Conservation (phyloP, 1,139 yeast species). For the Kurtzmaniella quercitrusa region DNA sequence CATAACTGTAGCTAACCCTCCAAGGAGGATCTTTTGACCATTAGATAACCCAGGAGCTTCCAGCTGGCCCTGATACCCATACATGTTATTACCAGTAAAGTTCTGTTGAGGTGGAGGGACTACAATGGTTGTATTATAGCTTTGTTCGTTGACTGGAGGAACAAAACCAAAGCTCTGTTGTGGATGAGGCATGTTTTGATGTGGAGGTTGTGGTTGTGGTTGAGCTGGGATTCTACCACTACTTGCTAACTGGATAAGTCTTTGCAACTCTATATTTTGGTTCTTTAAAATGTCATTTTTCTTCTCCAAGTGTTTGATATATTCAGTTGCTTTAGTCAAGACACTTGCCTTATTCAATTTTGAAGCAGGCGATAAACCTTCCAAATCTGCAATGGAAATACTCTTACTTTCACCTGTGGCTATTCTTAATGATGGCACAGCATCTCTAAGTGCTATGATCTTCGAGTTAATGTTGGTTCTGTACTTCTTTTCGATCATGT, state of each 20-base stretch:
- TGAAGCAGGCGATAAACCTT: slow-evolving; percentile 83
- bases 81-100: slow-evolving; percentile 6
- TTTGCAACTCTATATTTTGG: slow-evolving; percentile 52
- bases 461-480: slow-evolving; percentile 74
- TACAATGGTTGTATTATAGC: slow-evolving; percentile 17
- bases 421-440: slow-evolving; percentile 63
- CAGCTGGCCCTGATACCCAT: slow-evolving; percentile 4
- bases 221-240: slow-evolving; percentile 9
- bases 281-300: slow-evolving; percentile 55
- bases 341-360: slow-evolving; percentile 88
- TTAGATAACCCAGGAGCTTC: slow-evolving; percentile 10
- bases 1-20: slow-evolving; percentile 55
- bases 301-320: slow-evolving; percentile 74
- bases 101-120: slow-evolving; percentile 11
- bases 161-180: slow-evolving; percentile 19
- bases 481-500: slow-evolving; percentile 75
- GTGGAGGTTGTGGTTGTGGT: slow-evolving; percentile 7
- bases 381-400: slow-evolving; percentile 50
- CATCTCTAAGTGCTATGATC: slow-evolving; percentile 66
- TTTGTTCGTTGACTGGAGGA: slow-evolving; percentile 16
- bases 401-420: slow-evolving; percentile 35
- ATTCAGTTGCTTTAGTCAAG: slow-evolving; percentile 84
- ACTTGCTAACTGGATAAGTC: slow-evolving; percentile 29
- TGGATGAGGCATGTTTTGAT: slow-evolving; percentile 9
- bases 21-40: slow-evolving; percentile 35